Conservation (phyloP, 257 asterid genomes). For the Jasminum sambac region DNA sequence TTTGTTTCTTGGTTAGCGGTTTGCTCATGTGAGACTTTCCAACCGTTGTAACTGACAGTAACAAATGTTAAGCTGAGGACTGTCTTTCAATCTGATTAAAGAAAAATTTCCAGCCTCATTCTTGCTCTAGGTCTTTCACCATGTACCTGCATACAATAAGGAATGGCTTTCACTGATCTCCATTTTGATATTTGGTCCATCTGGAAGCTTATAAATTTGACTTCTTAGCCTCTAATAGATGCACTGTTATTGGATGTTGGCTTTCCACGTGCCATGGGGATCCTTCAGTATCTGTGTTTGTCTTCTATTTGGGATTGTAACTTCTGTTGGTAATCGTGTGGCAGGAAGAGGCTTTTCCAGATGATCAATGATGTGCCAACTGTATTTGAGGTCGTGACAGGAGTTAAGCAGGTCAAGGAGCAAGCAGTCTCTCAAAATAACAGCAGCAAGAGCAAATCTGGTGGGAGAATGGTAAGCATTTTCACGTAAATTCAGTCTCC, state of each 20-base stretch:
- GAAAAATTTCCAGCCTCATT: neutral
- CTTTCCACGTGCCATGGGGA: neutral
- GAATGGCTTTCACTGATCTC: neutral
- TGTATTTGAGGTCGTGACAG: constrained; percentile 63
- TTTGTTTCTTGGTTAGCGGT: neutral
- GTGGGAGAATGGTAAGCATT: constrained; percentile 40
- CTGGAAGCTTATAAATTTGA: neutral
- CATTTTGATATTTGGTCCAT: neutral
- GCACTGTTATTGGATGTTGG: neutral
- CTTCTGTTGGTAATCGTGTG: constrained; percentile 16
- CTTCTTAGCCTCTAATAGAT: neutral
- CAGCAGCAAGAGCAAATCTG: constrained; percentile 55
- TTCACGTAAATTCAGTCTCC: neutral
- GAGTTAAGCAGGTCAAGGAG: constrained; percentile 47
- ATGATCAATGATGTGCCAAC: constrained; percentile 77
- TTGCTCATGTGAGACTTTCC: neutral
- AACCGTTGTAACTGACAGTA: neutral
- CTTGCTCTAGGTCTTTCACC: neutral
- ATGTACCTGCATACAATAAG: neutral
- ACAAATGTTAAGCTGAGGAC: neutral
- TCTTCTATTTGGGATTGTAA: neutral
- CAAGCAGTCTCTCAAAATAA: constrained; percentile 36
- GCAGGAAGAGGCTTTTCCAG: constrained; percentile 78
- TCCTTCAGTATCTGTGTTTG: neutral
- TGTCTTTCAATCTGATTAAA: neutral